A percentile compares a stretch with the other conserved stretches of the same genome.
phyloP scores from a whole-genome alignment of 768 basidiomycete species.

The Mrakia blollopis region DNA sequence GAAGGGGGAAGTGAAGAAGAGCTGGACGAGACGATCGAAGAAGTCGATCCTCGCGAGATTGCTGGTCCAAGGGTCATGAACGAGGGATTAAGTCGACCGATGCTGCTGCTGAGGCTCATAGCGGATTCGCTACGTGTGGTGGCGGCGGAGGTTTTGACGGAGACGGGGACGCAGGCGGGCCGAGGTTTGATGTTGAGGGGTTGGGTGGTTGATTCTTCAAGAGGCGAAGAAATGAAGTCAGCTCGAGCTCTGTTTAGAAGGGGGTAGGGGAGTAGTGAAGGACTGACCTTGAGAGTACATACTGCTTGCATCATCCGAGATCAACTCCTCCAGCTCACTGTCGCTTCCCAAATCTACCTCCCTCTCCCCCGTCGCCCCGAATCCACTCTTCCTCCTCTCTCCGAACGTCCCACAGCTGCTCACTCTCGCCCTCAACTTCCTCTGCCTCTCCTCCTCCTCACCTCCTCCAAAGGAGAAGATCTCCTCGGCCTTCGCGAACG shows the following conservation, averaged over 20 bases:
- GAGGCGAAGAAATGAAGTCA: not conserved
- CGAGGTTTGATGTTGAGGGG: not conserved
- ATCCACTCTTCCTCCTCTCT: not conserved
- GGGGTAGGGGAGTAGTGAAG: not conserved
- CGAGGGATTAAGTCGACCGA: not conserved
- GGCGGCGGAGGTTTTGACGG: too few relatives aligned
- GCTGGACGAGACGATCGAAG: not conserved
- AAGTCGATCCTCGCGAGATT: not conserved
- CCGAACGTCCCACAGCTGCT: constrained; percentile 4
- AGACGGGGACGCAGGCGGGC: too few relatives aligned
- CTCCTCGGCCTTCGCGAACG: not conserved
- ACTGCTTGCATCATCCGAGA: not conserved
- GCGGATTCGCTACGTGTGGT: too few relatives aligned
- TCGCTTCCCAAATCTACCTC: not conserved
- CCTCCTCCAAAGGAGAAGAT: not conserved
- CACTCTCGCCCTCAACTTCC: not conserved
- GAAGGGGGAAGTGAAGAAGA: not conserved
- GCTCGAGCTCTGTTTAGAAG: not conserved
- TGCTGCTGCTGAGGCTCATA: too few relatives aligned
- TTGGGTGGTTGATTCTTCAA: not conserved
- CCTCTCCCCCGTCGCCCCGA: not conserved
- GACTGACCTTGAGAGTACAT: constrained; percentile 1
- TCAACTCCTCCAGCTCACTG: not conserved
- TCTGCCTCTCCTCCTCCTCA: not conserved
- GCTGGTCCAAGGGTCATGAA: not conserved